Conservation (phyloP, 169 alveolate species). For the Pseudocohnilembus persalinus region DNA sequence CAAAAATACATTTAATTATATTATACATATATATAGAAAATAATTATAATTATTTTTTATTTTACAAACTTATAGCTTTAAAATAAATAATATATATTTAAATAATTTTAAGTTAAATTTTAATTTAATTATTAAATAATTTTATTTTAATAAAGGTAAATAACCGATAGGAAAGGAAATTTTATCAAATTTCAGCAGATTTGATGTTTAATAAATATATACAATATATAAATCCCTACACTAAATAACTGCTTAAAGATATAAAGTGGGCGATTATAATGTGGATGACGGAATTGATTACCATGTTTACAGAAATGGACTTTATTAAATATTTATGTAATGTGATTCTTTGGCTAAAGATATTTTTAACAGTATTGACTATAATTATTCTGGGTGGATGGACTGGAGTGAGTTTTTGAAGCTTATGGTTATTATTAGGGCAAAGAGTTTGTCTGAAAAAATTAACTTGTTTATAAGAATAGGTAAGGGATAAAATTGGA, state of each 20-base stretch:
- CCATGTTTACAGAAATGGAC: conserved; percentile 27
- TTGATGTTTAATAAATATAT: conserved; percentile 22
- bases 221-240: conserved; percentile 24
- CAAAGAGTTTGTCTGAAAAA: conserved; percentile 30
- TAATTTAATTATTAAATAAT: too few relatives aligned
- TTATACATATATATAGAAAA: too few relatives aligned
- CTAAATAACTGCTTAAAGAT: conserved; percentile 32
- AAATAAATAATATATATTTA: too few relatives aligned
- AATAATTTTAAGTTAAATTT: too few relatives aligned
- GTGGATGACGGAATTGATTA: conserved; percentile 28
- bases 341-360: conserved; percentile 26
- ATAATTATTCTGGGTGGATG: conserved; percentile 26
- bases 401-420: conserved; percentile 29
- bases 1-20: too few relatives aligned
- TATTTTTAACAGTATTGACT: conserved; percentile 24
- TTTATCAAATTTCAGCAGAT: conserved; percentile 18
- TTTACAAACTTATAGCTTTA: too few relatives aligned
- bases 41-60: too few relatives aligned
- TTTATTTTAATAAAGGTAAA: neutral
- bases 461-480: conserved; percentile 24
- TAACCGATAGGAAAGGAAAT: neutral
- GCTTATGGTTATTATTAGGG: conserved; percentile 29
- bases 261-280: conserved; percentile 16
- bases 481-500: too few relatives aligned
- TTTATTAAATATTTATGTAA: conserved; percentile 33